Base-by-base conservation (phyloP, 2,329 filamentous ascomycete species). In the Monilinia fructicola region DNA sequence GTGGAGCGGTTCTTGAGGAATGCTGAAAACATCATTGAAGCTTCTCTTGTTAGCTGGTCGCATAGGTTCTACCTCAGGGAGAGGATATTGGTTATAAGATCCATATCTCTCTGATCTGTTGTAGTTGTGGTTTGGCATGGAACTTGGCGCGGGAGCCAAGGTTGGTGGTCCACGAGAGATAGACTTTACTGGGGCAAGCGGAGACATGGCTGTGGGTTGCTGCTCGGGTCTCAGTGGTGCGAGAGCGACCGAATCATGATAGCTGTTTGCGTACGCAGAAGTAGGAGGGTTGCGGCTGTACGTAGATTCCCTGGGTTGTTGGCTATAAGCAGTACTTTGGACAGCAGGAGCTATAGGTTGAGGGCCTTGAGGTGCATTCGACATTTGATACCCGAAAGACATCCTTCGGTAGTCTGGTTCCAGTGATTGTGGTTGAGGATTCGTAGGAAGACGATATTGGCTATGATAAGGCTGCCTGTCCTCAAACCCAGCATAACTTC, bases 1-100 rank as follows among this genome's bases (percentile, higher is more conserved):
- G 68, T 78, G 74, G 38, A 82, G 76, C 1, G 78, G 73, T 53
- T 78, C 75, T 4, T 77, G 75, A 54, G 63, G 53, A 4, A 64
- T 35, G 46, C 50, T 65, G 66, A 76, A 77, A 23, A 70, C 73
- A 28, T 54, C 60, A 40, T 71, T 71, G 58, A 66, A 75, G 11
- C 69, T 56, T 18, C 76, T 70, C 67, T 77, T 77, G 26, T 59
- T 66, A 23, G 55, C 61, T 28, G 65, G 68, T 2, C 70, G 71
- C 18, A 67, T 21, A 9, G 67, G 58, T 28, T 76, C 75, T 35
- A 53, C 53, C 26, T 62, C 53, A 10, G 26, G 35, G 46, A 62
- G 53, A 60, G 70, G 44, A 67, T 72, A 72, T 56, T 71, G 73
- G 26, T 48, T 65, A 54, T 70, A 73, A 3, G 67, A 65, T 14